phyloP scores from a whole-genome alignment of 495 filamentous ascomycete genomes.

The Tuber borchii region DNA sequence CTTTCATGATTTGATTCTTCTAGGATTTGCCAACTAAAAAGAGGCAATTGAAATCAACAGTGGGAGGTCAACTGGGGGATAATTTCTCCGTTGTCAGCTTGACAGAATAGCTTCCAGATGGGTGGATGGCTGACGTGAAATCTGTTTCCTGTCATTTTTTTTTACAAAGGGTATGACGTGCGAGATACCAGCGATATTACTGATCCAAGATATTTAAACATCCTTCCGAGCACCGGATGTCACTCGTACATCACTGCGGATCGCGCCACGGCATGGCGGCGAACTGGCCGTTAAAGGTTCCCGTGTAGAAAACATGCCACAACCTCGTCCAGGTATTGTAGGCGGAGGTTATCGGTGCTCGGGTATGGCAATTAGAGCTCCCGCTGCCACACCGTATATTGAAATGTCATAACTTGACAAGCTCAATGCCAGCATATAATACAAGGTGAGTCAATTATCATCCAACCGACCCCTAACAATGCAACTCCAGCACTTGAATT shows the following conservation, averaged over 20 bases:
- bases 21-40: background rate
- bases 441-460: background rate
- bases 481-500: background rate
- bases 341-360: background rate
- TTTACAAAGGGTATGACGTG: background rate
- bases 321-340: background rate
- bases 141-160: background rate
- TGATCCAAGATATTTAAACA: background rate
- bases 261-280: background rate
- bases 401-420: background rate
- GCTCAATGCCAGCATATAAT: background rate
- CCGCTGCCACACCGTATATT: background rate
- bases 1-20: background rate
- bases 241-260: background rate
- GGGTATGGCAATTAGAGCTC: background rate
- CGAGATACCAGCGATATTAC: background rate
- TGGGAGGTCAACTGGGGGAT: background rate
- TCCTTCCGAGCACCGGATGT: background rate
- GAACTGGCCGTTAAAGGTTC: background rate
- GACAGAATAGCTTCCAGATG: background rate
- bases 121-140: background rate
- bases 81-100: background rate
- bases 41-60: background rate
- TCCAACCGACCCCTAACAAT: background rate
- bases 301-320: background rate